Evolutionary conservation across 1,139 yeast species (phyloP).

Genomic region (Saccharomyces hybrid): DNA sequence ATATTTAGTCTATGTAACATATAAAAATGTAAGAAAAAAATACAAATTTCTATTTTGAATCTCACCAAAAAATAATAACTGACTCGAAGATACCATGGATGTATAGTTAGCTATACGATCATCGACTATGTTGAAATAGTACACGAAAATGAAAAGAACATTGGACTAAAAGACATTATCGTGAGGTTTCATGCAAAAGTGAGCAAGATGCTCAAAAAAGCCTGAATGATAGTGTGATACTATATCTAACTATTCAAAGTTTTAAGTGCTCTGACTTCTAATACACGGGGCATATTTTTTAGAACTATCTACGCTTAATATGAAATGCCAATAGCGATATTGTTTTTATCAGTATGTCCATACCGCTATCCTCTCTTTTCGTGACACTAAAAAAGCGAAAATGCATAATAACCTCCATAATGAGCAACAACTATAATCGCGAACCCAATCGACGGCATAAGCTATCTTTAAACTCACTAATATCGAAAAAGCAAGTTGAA

Average conservation of each 20-base stretch:
- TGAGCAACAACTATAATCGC: background rate
- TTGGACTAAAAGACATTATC: background rate
- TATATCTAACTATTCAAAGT: background rate
- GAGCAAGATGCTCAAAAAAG: background rate
- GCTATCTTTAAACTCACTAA: slow-evolving; percentile 2
- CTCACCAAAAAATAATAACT: background rate
- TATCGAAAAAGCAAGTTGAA: slow-evolving; percentile 1
- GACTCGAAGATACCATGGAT: background rate
- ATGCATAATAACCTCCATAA: background rate
- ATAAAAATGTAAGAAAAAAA: background rate
- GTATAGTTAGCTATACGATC: background rate
- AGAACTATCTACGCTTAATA: background rate
- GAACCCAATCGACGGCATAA: background rate
- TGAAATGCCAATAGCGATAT: background rate
- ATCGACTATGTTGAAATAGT: background rate
- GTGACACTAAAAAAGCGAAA: background rate
- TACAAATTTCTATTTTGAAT: no score
- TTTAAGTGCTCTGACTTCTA: background rate
- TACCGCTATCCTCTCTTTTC: background rate
- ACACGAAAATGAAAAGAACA: background rate
- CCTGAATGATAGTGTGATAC: background rate
- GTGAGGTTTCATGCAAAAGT: background rate
- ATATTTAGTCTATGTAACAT: slow-evolving; percentile 1
- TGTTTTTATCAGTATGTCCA: background rate
- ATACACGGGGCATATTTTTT: background rate